Base-by-base conservation (phyloP, 192 early-diverging fungal species). In the Backusella tuberculispora region DNA sequence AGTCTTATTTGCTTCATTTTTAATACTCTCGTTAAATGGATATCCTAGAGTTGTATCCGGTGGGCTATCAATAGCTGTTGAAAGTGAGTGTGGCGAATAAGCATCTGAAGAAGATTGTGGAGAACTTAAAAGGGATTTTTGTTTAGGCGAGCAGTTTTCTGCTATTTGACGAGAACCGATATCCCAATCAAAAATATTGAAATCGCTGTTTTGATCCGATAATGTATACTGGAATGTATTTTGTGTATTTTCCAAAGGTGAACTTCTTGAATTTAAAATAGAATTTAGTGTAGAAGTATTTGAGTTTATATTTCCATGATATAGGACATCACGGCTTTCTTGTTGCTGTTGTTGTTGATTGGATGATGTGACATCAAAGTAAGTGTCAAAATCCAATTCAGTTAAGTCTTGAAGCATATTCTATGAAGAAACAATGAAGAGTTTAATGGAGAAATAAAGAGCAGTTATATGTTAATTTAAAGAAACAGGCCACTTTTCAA, bases 381-480 rank as follows among this genome's bases (percentile, higher is more conserved):
- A 73, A 17, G 63, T 45, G 41, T 73, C 72, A 38, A 73, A 73
- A 34, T 65, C 72, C 63, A 65, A 64, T 9, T 64, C 72, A 40
- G 71, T 26, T 65, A 73, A 69, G 37, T 69, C 67, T 69, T 69
- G 67, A 44, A 69, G 67, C 67, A 69, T 68, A 68, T 68, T 69
- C 50, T 66, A 66, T 41, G n/a, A 41, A 66, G n/a, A 43, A 41
- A 38, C 9, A 66, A 66, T 41, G 40, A 66, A 43, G 65, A 66
- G 40, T 19, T 12, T 38, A 66, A 66, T 41, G n/a, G 37, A 66
- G 50, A 56, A 56, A 56, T 56, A 56, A 56, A n/a, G 50, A 9
- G 50, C 21, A 56, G 19, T 56, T 56, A 56, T 56, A 56, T 56
- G 50, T 56, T 56, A 56, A 56, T 21, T 56, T 21, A 56, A 56